Conservation (phyloP, 495 filamentous ascomycete genomes). For the Choiromyces venosus region DNA sequence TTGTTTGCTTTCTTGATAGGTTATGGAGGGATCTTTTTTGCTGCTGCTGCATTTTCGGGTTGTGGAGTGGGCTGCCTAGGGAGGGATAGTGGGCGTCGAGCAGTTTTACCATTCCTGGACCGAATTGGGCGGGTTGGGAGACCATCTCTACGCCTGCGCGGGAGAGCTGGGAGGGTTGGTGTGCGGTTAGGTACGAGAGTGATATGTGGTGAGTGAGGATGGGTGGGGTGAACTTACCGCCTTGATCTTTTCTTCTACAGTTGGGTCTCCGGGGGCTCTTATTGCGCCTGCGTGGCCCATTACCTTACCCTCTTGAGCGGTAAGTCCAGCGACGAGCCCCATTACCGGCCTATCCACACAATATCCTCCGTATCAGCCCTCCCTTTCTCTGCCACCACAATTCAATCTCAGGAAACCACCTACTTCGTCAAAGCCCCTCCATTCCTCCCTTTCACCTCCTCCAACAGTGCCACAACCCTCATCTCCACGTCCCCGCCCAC, state of each 20-base stretch:
- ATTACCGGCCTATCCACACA: conserved; percentile 62
- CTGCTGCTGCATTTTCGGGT: background rate
- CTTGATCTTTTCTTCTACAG: conserved; percentile 59
- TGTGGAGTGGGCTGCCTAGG: background rate
- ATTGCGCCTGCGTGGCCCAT: conserved; percentile 91
- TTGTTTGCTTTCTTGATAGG: no score
- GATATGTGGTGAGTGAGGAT: background rate
- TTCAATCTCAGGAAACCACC: background rate
- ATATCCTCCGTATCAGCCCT: background rate
- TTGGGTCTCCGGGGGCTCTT: conserved; percentile 60
- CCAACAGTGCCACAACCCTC: conserved; percentile 76
- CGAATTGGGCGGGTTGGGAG: conserved; percentile 76
- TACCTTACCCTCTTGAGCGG: conserved; percentile 60
- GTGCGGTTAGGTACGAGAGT: background rate
- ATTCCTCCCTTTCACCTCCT: conserved; percentile 57
- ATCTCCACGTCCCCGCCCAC: conserved; percentile 77
- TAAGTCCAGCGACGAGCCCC: conserved; percentile 66
- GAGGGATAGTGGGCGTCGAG: no score
- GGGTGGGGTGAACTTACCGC: conserved; percentile 39
- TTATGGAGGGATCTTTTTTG: background rate
- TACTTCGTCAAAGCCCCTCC: background rate
- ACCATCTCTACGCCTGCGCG: conserved; percentile 69
- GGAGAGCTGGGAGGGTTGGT: conserved; percentile 48
- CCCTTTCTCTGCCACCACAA: background rate
- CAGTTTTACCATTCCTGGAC: conserved; percentile 60